These are phyloP conservation scores for Alliaria petiolata DNA, from an alignment of 345 rosid species.

Conservation along the genomic window DNA sequence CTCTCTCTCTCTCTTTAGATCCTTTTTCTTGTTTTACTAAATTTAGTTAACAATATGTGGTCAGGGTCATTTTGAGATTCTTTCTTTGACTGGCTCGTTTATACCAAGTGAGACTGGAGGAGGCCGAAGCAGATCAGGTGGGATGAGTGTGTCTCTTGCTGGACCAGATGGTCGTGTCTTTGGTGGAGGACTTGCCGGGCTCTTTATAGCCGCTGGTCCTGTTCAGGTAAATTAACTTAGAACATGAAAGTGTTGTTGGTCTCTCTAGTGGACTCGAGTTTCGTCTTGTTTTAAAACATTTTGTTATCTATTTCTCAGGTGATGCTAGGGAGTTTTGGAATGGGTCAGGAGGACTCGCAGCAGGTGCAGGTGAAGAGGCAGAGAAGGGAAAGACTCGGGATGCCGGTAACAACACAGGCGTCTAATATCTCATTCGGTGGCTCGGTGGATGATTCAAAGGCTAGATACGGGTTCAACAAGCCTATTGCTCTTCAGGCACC, in stretches of 20 bases:
- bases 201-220: slow-evolving; percentile 87
- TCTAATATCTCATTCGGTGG: slow-evolving; percentile 33
- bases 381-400: slow-evolving; percentile 25
- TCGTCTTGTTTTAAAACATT: slow-evolving; percentile 4
- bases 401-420: slow-evolving; percentile 9
- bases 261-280: background rate
- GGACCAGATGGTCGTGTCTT: slow-evolving; percentile 91
- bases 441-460: slow-evolving; percentile 23
- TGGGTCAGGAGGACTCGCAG: slow-evolving; percentile 44
- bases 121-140: slow-evolving; percentile 88
- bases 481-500: slow-evolving; percentile 29
- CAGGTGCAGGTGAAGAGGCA: too few relatives aligned
- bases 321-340: slow-evolving; percentile 69
- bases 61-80: slow-evolving; percentile 96
- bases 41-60: background rate
- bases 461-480: slow-evolving; percentile 16
- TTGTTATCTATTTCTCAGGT: slow-evolving; percentile 42
- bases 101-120: slow-evolving; percentile 69
- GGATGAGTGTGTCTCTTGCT: slow-evolving; percentile 93
- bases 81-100: slow-evolving; percentile 87
- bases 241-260: background rate
- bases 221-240: slow-evolving; percentile 60
- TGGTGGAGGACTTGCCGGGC: slow-evolving; percentile 92
- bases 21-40: background rate
- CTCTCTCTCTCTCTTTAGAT: background rate